Conservation (phyloP, 345 rosid species). For the Hypericum perforatum region DNA sequence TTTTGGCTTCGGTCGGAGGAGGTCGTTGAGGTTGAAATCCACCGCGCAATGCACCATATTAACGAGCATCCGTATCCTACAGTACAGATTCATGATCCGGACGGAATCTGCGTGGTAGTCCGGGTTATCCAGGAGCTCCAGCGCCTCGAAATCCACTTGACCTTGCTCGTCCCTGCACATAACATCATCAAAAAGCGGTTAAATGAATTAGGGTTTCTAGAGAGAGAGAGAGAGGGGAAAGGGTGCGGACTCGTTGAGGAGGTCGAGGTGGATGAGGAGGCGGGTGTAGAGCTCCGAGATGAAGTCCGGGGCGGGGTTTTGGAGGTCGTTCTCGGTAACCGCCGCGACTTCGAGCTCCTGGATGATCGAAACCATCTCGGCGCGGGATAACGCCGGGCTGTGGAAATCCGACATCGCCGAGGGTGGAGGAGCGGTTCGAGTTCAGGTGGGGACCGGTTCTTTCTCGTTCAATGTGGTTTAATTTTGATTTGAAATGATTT, state of each 20-base stretch:
- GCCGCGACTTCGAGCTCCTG: constrained; percentile 49
- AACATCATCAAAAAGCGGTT: background rate
- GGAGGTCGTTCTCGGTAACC: constrained; percentile 38
- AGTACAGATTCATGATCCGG: constrained; percentile 33
- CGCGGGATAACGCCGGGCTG: constrained; percentile 48
- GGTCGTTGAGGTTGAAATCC: constrained; percentile 52
- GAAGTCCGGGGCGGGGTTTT: constrained; percentile 40
- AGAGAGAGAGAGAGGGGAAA: background rate
- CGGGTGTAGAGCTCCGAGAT: constrained; percentile 50
- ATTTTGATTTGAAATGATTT: too few species aligned
- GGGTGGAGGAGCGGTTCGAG: too few species aligned
- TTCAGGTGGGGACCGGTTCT: too few species aligned
- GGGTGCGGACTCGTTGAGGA: constrained; percentile 42
- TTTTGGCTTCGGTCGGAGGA: constrained; percentile 44
- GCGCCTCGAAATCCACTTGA: constrained; percentile 61
- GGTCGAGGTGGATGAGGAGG: constrained; percentile 59
- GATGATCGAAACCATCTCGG: constrained; percentile 49
- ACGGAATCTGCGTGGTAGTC: constrained; percentile 49
- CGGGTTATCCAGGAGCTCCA: constrained; percentile 89
- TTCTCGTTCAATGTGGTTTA: too few species aligned
- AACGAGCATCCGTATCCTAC: constrained; percentile 38
- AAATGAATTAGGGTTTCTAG: background rate
- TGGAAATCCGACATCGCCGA: constrained; percentile 80
- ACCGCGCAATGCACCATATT: constrained; percentile 41
- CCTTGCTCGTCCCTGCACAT: constrained; percentile 60